Conservation (phyloP, 306 rosid species). For the Vigna mungo region DNA sequence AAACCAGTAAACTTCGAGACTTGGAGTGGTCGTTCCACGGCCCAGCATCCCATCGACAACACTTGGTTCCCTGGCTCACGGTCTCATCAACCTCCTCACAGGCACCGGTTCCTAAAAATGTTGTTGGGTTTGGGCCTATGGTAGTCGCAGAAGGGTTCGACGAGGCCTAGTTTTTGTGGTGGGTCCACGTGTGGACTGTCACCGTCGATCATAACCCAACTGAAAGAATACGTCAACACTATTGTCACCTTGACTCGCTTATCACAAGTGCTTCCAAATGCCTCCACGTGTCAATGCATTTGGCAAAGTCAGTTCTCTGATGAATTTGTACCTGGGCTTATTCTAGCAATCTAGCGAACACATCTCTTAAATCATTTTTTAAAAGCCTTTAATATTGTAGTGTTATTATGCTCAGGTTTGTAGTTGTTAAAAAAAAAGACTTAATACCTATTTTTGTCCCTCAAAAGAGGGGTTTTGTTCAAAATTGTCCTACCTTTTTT, state of each 20-base stretch:
- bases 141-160: conserved; percentile 69
- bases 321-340: conserved; percentile 66
- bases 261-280: not conserved
- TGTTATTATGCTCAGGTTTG: not conserved
- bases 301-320: conserved; percentile 71
- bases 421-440: not conserved
- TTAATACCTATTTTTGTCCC: too few relatives aligned
- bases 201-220: conserved; percentile 52
- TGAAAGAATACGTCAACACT: conserved; percentile 72
- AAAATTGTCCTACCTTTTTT: too few relatives aligned
- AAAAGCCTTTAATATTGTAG: too few relatives aligned
- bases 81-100: conserved; percentile 43
- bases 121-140: conserved; percentile 60
- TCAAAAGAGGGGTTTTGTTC: too few relatives aligned
- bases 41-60: conserved; percentile 62
- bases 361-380: too few relatives aligned
- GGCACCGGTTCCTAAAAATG: conserved; percentile 50
- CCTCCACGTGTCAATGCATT: conserved; percentile 54
- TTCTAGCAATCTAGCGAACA: conserved; percentile 51
- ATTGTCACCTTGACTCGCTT: conserved; percentile 65
- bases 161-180: conserved; percentile 48
- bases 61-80: conserved; percentile 66
- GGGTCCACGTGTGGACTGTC: conserved; percentile 83
- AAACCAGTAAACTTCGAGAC: conserved; percentile 38
- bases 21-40: conserved; percentile 92